Evolutionary conservation across 768 basidiomycete genomes (phyloP).

Genomic region (Trametes coccinea): DNA sequence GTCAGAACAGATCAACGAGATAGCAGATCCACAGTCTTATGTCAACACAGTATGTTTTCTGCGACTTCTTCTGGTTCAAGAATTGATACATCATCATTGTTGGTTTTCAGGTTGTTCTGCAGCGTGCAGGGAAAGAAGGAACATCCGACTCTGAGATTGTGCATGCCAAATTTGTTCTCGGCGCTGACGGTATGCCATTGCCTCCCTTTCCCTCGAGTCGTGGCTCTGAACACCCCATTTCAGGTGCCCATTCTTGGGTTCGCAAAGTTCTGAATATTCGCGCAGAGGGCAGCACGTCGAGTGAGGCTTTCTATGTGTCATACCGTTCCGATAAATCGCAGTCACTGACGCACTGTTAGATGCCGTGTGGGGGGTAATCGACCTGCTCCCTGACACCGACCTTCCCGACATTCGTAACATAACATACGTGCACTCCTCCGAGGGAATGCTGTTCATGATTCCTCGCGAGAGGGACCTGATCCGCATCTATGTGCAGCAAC

Average conservation of each 20-base stretch:
- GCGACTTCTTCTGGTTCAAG: conserved; percentile 19
- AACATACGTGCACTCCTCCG: conserved; percentile 47
- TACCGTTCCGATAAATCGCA: too few relatives aligned
- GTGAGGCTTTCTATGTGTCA: conserved; percentile 33
- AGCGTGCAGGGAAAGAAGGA: too few relatives aligned
- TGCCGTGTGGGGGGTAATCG: conserved; percentile 83
- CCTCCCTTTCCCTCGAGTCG: neutral
- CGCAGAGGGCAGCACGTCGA: conserved; percentile 76
- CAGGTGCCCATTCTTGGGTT: conserved; percentile 84
- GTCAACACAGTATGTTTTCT: neutral
- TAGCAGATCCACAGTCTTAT: conserved; percentile 40
- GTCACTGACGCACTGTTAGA: conserved; percentile 37
- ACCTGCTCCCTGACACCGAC: conserved; percentile 49
- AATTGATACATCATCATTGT: conserved; percentile 46
- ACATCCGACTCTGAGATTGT: conserved; percentile 47
- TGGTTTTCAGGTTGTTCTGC: conserved; percentile 32
- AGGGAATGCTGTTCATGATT: conserved; percentile 51
- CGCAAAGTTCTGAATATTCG: conserved; percentile 61
- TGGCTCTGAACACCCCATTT: neutral
- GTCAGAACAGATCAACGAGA: conserved; percentile 39
- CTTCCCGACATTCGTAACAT: conserved; percentile 56
- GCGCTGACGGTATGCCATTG: conserved; percentile 56
- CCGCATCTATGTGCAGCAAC: conserved; percentile 54
- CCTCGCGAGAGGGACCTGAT: conserved; percentile 51
- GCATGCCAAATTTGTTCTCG: conserved; percentile 71